Conservation (phyloP, 257 asterid genomes). For the Nicotiana knightiana region DNA sequence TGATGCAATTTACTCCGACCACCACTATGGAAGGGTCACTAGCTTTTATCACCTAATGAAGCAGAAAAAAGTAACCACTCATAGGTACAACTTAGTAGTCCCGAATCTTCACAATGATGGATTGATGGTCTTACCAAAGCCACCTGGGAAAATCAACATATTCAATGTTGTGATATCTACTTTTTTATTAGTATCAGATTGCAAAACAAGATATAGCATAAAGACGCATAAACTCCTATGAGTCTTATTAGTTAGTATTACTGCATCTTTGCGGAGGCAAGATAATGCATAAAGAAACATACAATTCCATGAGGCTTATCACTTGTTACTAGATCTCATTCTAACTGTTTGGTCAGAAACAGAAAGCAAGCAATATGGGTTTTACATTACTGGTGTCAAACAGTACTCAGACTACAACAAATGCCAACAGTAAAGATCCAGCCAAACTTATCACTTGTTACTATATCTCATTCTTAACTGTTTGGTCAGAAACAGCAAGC, state of each 20-base stretch:
- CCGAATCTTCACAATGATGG: not conserved
- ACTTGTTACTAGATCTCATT: not conserved
- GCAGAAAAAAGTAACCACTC: not conserved
- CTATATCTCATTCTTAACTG: not conserved
- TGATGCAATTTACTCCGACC: not conserved
- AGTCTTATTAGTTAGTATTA: not conserved
- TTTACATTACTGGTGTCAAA: not conserved
- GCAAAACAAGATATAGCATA: not conserved
- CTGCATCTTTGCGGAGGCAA: not conserved
- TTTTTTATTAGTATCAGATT: not conserved
- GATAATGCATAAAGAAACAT: not conserved
- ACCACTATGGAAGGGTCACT: not conserved
- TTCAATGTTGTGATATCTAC: not conserved
- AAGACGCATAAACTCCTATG: not conserved
- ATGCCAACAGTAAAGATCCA: not conserved
- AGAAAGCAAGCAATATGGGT: not conserved
- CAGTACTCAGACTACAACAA: not conserved
- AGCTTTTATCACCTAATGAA: not conserved
- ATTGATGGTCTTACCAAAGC: not conserved
- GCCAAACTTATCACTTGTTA: not conserved
- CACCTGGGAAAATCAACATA: not conserved
- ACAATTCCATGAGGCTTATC: not conserved
- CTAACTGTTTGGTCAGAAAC: not conserved
- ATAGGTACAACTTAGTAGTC: not conserved
- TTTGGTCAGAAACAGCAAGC: not conserved